These are phyloP conservation scores for Wickerhamiella qilinensis DNA, from an alignment of 805 yeast species.

Conservation along the genomic window DNA sequence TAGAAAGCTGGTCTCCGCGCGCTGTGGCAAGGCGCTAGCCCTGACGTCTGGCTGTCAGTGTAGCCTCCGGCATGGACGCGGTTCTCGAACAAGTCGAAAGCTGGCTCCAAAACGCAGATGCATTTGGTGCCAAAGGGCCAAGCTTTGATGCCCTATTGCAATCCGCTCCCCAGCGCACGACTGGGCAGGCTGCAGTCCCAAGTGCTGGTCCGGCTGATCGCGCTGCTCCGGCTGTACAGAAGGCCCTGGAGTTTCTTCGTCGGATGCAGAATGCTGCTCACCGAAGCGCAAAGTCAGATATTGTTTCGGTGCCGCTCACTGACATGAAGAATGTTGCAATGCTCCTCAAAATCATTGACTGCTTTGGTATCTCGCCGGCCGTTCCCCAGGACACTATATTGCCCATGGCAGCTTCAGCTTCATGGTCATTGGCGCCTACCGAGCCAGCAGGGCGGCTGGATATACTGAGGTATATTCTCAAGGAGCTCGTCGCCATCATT, in stretches of 20 bases:
- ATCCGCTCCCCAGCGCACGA: background rate
- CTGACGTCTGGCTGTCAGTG: background rate
- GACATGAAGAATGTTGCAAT: constrained; percentile 65
- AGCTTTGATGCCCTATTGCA: background rate
- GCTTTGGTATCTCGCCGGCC: constrained; percentile 57
- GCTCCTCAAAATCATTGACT: constrained; percentile 44
- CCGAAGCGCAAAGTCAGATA: constrained; percentile 7
- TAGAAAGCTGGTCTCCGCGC: too few species aligned
- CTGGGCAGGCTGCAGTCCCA: background rate
- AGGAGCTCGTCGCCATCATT: constrained; percentile 2
- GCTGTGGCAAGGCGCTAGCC: too few species aligned
- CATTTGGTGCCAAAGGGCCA: background rate
- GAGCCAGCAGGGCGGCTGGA: background rate
- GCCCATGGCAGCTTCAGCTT: constrained; percentile 40
- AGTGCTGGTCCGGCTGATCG: background rate
- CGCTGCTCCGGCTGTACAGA: background rate
- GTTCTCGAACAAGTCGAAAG: background rate
- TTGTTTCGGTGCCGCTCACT: constrained; percentile 52
- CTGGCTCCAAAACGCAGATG: background rate
- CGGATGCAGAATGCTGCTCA: background rate
- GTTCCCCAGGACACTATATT: constrained; percentile 43
- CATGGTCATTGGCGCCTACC: background rate
- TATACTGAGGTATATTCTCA: background rate
- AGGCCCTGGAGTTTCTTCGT: background rate
- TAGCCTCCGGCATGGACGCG: background rate